A percentile compares a stretch with the other conserved stretches of the same genome.
These are phyloP conservation scores for Aspergillus campestris DNA, from an alignment of 495 filamentous ascomycete species.

Conservation along the genomic window DNA sequence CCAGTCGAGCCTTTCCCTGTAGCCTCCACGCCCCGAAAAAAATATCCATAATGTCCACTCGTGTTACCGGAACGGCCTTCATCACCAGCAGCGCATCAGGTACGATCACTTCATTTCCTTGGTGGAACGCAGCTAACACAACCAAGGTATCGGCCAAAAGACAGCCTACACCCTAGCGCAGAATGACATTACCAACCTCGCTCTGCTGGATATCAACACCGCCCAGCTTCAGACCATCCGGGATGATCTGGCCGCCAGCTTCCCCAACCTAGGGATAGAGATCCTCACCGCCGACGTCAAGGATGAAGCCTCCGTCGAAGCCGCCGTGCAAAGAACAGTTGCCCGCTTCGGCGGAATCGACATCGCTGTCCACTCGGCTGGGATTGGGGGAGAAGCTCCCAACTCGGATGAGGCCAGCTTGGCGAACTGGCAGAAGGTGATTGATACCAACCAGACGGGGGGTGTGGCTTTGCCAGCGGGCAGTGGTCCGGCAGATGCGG, in stretches of 20 bases:
- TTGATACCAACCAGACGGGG: slow-evolving; percentile 41
- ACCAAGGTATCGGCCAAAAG: slow-evolving; percentile 20
- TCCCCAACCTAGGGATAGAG: slow-evolving; percentile 7
- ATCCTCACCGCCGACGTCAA: slow-evolving; percentile 14
- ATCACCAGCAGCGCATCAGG: slow-evolving; percentile 19
- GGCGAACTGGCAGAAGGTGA: slow-evolving; percentile 32
- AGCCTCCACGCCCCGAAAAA: too few relatives aligned
- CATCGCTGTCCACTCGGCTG: slow-evolving; percentile 44
- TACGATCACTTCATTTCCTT: background rate
- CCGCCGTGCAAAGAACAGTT: slow-evolving; percentile 9
- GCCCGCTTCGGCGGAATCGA: slow-evolving; percentile 38
- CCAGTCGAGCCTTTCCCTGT: too few relatives aligned
- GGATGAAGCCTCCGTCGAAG: slow-evolving; percentile 13
- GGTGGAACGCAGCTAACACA: background rate
- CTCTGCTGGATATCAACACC: slow-evolving; percentile 17
- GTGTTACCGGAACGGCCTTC: slow-evolving; percentile 14
- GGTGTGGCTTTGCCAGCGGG: slow-evolving; percentile 32
- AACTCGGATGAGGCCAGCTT: slow-evolving; percentile 24
- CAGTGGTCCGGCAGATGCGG: slow-evolving; percentile 34
- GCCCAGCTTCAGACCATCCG: slow-evolving; percentile 6
- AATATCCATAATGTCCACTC: too few relatives aligned
- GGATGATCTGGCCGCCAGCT: slow-evolving; percentile 5
- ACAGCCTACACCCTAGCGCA: slow-evolving; percentile 15
- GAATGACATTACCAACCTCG: slow-evolving; percentile 14
- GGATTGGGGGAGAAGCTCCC: slow-evolving; percentile 12